These are phyloP conservation scores for Lasiodiplodia citricola DNA, from an alignment of 2,329 filamentous ascomycete genomes.

Conservation along the genomic window DNA sequence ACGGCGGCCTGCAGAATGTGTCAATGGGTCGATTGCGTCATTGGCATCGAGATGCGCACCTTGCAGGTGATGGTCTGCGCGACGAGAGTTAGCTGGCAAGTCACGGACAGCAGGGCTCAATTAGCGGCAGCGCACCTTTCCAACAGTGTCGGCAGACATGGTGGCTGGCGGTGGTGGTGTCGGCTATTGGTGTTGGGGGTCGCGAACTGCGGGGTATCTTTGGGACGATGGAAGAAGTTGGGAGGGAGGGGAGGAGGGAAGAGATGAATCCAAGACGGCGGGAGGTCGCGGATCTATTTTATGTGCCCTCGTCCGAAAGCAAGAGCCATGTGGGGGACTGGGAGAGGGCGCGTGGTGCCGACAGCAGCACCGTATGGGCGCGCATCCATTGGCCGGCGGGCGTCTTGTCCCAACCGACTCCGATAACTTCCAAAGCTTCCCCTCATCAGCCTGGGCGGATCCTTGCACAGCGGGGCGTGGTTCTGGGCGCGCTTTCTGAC, in stretches of 20 bases:
- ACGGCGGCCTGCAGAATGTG: conserved; percentile 72
- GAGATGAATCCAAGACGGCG: neutral
- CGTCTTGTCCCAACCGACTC: conserved; percentile 5
- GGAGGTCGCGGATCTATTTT: conserved; percentile 17
- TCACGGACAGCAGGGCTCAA: neutral
- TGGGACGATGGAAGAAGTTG: neutral
- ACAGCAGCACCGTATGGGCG: neutral
- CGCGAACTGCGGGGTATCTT: conserved; percentile 19
- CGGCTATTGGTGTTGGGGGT: neutral
- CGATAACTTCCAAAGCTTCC: conserved; percentile 19
- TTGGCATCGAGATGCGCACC: conserved; percentile 69
- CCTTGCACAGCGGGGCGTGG: conserved; percentile 4
- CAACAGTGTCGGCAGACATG: conserved; percentile 62
- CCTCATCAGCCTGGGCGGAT: conserved; percentile 9
- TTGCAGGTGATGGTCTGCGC: conserved; percentile 91
- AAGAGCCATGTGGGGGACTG: conserved; percentile 26
- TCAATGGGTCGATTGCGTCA: conserved; percentile 48
- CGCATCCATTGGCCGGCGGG: neutral
- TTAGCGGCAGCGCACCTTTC: conserved; percentile 51
- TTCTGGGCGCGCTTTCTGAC: conserved; percentile 16
- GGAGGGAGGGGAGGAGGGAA: neutral
- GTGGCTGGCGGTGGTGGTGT: conserved; percentile 29
- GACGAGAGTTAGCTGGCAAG: conserved; percentile 27
- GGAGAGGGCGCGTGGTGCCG: neutral
- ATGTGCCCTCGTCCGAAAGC: conserved; percentile 17